Base-by-base conservation (phyloP, 2,329 filamentous ascomycete species). In the Trichophyton equinum region DNA sequence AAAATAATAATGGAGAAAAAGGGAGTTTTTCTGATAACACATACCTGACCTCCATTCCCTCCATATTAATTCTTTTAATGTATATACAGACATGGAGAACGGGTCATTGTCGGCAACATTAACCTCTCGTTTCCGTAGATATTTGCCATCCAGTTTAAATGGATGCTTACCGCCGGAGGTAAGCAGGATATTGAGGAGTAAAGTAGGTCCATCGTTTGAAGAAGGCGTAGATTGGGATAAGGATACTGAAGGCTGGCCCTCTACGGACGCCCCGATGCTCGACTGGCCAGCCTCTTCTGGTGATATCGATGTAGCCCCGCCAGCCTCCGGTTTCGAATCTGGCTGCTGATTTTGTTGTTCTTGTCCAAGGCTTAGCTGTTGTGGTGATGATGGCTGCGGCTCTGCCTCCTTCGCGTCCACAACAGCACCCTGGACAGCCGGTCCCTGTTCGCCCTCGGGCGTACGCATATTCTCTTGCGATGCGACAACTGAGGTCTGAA, bases 71-170 rank as follows among this genome's bases (percentile, higher is more conserved):
- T 96, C 91, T 75, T 96, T 96, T 65, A 97, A 77, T 2, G 89
- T 95, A 72, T 96, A 96, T 58, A 96, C 87, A 66, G 89, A 95
- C 75, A 97, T 90, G 70, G 86, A 88, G 71, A 90, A 91, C 0
- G 91, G 91, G 70, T 96, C 90, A 65, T 82, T 80, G 36, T 86
- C 85, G 20, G 89, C 86, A 1, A 94, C 83, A 56, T 82, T 82
- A 60, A 96, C 88, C 67, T 87, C 88, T 62, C 90, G 84, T 74
- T 91, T 91, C 60, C 81, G 80, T 60, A 97, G 78, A 69, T 96
- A 96, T 70, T 85, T 89, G 69, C 89, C 87, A 73, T 95, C 89
- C 66, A 97, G 87, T 71, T 86, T 90, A 75, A 95, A 96, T 0
- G 91, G 90, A 74, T 96, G 91, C 64, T 91, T 82, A 42, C 88